These are phyloP conservation scores for Allium cepa DNA, from an alignment of 106 monocot genomes.

Conservation along the genomic window DNA sequence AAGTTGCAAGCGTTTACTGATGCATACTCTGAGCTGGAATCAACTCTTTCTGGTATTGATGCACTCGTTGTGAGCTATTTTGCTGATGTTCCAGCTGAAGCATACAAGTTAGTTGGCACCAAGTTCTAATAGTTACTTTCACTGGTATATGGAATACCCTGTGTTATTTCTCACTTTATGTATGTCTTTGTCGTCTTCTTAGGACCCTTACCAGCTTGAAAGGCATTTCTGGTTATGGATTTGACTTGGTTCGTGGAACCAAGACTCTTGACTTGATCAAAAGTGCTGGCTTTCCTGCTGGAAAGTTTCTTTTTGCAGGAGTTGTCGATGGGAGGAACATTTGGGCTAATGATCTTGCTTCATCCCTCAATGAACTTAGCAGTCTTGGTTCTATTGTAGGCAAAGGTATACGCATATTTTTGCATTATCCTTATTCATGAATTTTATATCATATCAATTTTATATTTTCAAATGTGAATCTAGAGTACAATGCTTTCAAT, in stretches of 20 bases:
- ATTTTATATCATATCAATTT: not conserved
- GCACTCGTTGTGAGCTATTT: conserved; percentile 16
- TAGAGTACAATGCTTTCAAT: not conserved
- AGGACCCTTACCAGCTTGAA: conserved; percentile 13
- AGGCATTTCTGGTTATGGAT: conserved; percentile 10
- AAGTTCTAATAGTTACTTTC: not conserved
- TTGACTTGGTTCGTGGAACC: conserved; percentile 25
- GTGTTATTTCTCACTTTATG: not conserved
- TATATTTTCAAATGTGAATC: not conserved
- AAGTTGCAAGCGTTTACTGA: conserved; percentile 27
- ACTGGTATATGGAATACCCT: not conserved
- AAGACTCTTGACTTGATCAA: conserved; percentile 28
- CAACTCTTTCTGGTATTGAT: conserved; percentile 16
- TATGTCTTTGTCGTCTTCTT: not conserved
- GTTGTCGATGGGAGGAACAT: conserved; percentile 25
- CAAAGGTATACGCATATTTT: conserved; percentile 12
- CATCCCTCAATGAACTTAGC: conserved; percentile 8
- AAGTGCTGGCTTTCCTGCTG: conserved; percentile 15
- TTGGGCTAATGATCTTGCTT: conserved; percentile 20
- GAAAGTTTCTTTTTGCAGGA: conserved; percentile 22
- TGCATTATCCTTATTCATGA: not conserved
- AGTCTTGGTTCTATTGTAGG: conserved; percentile 15
- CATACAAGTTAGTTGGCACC: not conserved
- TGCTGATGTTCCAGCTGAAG: conserved; percentile 19
- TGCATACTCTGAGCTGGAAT: conserved; percentile 13